phyloP scores from a whole-genome alignment of 331 rosid genomes.

The Prunus yedoensis region DNA sequence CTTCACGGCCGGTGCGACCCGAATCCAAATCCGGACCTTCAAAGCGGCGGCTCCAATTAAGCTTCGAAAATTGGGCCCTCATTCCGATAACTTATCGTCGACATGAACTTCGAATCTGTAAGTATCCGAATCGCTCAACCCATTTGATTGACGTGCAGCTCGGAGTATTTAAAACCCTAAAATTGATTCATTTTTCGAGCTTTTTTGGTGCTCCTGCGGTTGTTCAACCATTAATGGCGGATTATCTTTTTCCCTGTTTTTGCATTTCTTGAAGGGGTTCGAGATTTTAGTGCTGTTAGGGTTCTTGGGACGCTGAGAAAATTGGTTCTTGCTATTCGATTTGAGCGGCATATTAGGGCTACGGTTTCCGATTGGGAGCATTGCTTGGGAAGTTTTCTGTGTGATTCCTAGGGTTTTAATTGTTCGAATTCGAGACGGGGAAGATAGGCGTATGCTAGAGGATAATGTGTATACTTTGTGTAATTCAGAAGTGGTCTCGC shows the following conservation, averaged over 20 bases:
- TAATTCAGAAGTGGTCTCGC: constrained; percentile 99
- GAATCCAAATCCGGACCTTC: constrained; percentile 31
- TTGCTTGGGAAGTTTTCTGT: constrained; percentile 27
- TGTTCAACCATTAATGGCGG: constrained; percentile 31
- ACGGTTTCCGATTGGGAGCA: constrained; percentile 52
- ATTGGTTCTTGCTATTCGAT: constrained; percentile 33
- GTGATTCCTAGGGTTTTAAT: constrained; percentile 45
- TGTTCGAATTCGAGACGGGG: constrained; percentile 44
- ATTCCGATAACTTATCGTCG: constrained; percentile 11
- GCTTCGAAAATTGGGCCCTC: constrained; percentile 29
- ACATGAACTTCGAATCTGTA: constrained; percentile 52
- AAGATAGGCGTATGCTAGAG: constrained; percentile 66
- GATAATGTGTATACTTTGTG: constrained; percentile 99
- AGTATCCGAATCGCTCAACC: constrained; percentile 34
- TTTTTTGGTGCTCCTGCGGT: constrained; percentile 24
- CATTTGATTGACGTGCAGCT: constrained; percentile 44
- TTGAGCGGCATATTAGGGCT: constrained; percentile 37
- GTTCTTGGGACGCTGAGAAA: constrained; percentile 55
- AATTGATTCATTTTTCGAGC: constrained; percentile 23
- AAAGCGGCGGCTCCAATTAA: constrained; percentile 40
- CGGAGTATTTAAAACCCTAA: constrained; percentile 14
- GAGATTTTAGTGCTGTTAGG: constrained; percentile 53
- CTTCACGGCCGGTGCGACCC: constrained; percentile 44
- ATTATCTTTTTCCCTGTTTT: constrained; percentile 25
- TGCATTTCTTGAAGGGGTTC: constrained; percentile 29